Conservation (phyloP, 1,139 yeast genomes). For the Blastobotrys malaysiensis region DNA sequence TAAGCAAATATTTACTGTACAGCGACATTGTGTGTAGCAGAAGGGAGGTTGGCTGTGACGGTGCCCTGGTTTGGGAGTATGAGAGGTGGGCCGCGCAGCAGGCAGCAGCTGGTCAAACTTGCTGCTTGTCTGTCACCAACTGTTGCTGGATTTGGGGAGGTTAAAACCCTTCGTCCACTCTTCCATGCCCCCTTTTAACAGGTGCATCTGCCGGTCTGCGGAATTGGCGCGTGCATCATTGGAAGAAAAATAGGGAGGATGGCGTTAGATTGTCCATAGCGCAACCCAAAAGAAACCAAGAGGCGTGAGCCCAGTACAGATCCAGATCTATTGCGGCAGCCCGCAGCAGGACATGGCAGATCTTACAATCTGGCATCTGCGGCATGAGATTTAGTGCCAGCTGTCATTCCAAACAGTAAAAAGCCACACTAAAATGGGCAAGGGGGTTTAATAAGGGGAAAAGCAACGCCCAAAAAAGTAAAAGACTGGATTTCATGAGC, state of each 20-base stretch:
- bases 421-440: background rate
- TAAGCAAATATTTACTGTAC: background rate
- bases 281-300: background rate
- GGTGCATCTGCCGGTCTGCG: background rate
- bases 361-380: background rate
- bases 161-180: background rate
- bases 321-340: background rate
- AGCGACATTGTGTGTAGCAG: too few relatives aligned
- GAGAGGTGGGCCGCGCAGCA: background rate
- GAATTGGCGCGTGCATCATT: background rate
- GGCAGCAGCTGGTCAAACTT: background rate
- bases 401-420: background rate
- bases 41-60: background rate
- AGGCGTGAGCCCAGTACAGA: background rate
- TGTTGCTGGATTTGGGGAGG: background rate
- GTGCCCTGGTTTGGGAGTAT: background rate
- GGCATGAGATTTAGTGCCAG: constrained; percentile 1
- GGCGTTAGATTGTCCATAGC: background rate
- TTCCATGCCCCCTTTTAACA: background rate
- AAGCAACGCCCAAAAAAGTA: background rate
- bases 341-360: constrained; percentile 1
- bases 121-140: background rate
- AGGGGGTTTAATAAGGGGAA: background rate
- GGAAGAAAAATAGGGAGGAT: background rate
- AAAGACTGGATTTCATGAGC: background rate